Percentiles rank a stretch among this genome's conserved stretches.
These are phyloP conservation scores for Coniella lustricola DNA, from an alignment of 2,329 filamentous ascomycete species.

Conservation along the genomic window DNA sequence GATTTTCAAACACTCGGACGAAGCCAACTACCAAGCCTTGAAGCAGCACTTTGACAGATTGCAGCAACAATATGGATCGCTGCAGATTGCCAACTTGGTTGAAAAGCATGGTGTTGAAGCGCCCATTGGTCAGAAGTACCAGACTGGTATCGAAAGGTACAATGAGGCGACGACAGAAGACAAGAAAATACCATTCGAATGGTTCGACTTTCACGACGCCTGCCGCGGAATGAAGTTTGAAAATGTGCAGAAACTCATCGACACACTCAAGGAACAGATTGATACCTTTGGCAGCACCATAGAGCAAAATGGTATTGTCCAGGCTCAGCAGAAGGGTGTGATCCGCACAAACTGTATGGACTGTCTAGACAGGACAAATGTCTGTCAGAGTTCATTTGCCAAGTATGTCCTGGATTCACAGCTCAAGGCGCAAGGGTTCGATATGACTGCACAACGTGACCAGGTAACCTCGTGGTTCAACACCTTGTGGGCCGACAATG, in stretches of 20 bases:
- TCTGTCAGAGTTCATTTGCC: conserved; percentile 86
- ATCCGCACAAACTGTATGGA: conserved; percentile 99
- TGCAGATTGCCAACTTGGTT: conserved; percentile 78
- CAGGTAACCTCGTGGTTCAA: conserved; percentile 91
- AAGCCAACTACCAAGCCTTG: conserved; percentile 73
- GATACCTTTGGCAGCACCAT: conserved; percentile 67
- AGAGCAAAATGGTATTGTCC: conserved; percentile 36
- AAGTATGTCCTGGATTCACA: conserved; percentile 76
- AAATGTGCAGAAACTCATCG: conserved; percentile 76
- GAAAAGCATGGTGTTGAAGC: conserved; percentile 82
- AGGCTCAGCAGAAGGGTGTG: conserved; percentile 59
- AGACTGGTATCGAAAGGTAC: conserved; percentile 57
- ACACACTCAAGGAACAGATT: conserved; percentile 60
- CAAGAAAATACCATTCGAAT: conserved; percentile 64
- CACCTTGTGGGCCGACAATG: conserved; percentile 93
- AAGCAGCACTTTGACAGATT: conserved; percentile 71
- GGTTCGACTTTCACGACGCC: conserved; percentile 94
- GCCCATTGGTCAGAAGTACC: conserved; percentile 70
- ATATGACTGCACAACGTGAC: conserved; percentile 67
- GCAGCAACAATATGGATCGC: conserved; percentile 59
- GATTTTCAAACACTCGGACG: conserved; percentile 69
- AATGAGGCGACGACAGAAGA: conserved; percentile 53
- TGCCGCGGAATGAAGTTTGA: conserved; percentile 98
- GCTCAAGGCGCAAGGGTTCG: conserved; percentile 67
- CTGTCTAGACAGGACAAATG: conserved; percentile 91